phyloP scores from a whole-genome alignment of 495 filamentous ascomycete genomes.

The Penicillium soppii region DNA sequence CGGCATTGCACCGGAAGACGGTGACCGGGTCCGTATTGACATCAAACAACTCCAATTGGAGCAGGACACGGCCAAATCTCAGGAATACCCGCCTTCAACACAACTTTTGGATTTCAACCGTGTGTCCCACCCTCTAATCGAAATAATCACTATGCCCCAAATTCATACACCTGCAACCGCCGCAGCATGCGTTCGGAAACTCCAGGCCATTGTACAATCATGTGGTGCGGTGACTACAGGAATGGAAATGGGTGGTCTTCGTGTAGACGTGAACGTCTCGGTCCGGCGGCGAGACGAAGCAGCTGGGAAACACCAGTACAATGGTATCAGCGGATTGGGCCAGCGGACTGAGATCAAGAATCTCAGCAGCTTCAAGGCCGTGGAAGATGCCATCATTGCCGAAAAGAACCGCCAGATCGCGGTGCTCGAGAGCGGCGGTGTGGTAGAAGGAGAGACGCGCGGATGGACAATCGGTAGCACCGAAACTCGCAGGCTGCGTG shows the following conservation, averaged over 20 bases:
- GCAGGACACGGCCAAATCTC: slow-evolving; percentile 95
- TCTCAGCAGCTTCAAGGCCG: slow-evolving; percentile 86
- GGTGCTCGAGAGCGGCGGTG: slow-evolving; percentile 74
- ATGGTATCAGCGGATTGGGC: slow-evolving; percentile 62
- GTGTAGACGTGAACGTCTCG: slow-evolving; percentile 95
- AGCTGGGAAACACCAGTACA: slow-evolving; percentile 48
- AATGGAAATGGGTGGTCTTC: slow-evolving; percentile 89
- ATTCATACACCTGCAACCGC: slow-evolving; percentile 84
- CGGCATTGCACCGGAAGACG: slow-evolving; percentile 72
- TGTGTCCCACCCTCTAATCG: slow-evolving; percentile 84
- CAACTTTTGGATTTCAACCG: slow-evolving; percentile 92
- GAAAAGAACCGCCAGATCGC: slow-evolving; percentile 86
- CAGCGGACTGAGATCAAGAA: slow-evolving; percentile 98
- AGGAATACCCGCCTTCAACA: slow-evolving; percentile 67
- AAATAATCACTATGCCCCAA: slow-evolving; percentile 88
- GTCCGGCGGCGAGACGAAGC: slow-evolving; percentile 56
- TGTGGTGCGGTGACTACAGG: slow-evolving; percentile 82
- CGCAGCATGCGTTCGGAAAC: slow-evolving; percentile 81
- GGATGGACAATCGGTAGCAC: slow-evolving; percentile 85
- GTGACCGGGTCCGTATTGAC: slow-evolving; percentile 63
- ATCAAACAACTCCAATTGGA: slow-evolving; percentile 96
- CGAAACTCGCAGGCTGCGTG: slow-evolving; percentile 72
- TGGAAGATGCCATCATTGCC: slow-evolving; percentile 88
- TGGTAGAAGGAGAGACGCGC: slow-evolving; percentile 82
- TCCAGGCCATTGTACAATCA: slow-evolving; percentile 77